Base-by-base conservation (phyloP, 768 basidiomycete species). In the Hygrocybe coccinea region DNA sequence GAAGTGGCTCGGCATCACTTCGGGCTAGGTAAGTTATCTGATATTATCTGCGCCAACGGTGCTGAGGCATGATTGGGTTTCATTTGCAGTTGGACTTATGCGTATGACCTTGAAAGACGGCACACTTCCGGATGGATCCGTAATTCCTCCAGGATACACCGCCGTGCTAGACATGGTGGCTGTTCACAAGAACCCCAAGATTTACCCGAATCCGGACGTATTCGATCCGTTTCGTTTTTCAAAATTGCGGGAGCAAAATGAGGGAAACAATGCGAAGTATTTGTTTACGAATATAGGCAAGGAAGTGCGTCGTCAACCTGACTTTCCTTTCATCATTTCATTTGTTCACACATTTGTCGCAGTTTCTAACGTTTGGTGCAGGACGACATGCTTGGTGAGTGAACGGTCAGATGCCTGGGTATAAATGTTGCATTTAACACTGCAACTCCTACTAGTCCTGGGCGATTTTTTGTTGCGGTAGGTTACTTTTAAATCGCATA, bases 351-450 rank as follows among this genome's bases (percentile, higher is more conserved):
- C 44, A 50, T n/a, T n/a, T n/a, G 14, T 45, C 37, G 53, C 48
- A 75, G 72, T 72, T 69, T 56, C 65, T 74, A 43, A 70, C 71
- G n/a, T 76, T 74, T 60, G 69, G 73, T 59, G 69, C 69, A 56
- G 72, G 73, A 72, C 59, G 51, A 37, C 51, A 39, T 39, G 25
- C 29, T 14, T 57, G 50, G 50, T 51, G 36, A 38, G 50, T 14
- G 9, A 50, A 58, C 44, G 10, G 22, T 2, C 38, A 43, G 41
- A 52, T 39, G 15, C 1, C n/a, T n/a, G n/a, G n/a, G n/a, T n/a
- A n/a, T n/a, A 29, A n/a, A 38, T 9, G 14, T 44, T 50, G 15
- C 33, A 33, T 9, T 21, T 35, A 10, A 41, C 25, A 45, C 52
- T 14, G 33, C 15, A n/a, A 66, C 67, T 25, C 69, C 72, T 60